These are phyloP conservation scores for Cryptosporidium parvum DNA, from an alignment of 169 alveolate species.

Conservation along the genomic window DNA sequence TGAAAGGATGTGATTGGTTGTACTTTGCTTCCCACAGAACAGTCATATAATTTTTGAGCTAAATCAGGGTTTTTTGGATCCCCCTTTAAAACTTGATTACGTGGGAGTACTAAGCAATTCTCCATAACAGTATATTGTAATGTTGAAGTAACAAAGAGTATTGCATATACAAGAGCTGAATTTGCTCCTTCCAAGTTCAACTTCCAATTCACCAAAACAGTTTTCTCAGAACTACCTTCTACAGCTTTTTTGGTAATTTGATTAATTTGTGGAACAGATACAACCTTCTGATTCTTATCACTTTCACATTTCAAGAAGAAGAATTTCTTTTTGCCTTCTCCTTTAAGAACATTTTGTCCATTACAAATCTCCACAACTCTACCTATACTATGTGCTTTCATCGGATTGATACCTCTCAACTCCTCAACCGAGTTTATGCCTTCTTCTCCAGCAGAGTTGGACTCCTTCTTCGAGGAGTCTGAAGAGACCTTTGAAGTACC, in stretches of 20 bases:
- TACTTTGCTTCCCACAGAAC: conserved; percentile 25
- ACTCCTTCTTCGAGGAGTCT: conserved; percentile 23
- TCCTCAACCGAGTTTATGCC: neutral
- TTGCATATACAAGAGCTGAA: conserved; percentile 46
- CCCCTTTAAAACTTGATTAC: conserved; percentile 15
- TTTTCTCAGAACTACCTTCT: conserved; percentile 12
- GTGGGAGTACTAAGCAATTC: conserved; percentile 50
- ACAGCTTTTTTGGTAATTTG: neutral
- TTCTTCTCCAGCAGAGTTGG: conserved; percentile 10
- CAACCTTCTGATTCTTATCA: conserved; percentile 1
- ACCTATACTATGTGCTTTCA: conserved; percentile 49
- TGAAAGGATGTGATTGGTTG: conserved; percentile 16
- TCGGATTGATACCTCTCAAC: conserved; percentile 1
- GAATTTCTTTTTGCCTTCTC: conserved; percentile 24
- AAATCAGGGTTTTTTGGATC: conserved; percentile 25
- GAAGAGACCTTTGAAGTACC: conserved; percentile 42
- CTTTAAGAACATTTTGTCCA: conserved; percentile 38
- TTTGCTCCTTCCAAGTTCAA: conserved; percentile 65
- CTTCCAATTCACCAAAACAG: conserved; percentile 41
- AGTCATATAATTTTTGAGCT: conserved; percentile 40
- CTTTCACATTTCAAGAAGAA: conserved; percentile 61
- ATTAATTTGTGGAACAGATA: conserved; percentile 46
- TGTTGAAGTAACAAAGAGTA: conserved; percentile 23
- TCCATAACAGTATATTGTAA: conserved; percentile 33
- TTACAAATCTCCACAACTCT: conserved; percentile 64